These are phyloP conservation scores for Ophiostoma tasmaniense DNA, from an alignment of 2,329 filamentous ascomycete species.

Conservation along the genomic window DNA sequence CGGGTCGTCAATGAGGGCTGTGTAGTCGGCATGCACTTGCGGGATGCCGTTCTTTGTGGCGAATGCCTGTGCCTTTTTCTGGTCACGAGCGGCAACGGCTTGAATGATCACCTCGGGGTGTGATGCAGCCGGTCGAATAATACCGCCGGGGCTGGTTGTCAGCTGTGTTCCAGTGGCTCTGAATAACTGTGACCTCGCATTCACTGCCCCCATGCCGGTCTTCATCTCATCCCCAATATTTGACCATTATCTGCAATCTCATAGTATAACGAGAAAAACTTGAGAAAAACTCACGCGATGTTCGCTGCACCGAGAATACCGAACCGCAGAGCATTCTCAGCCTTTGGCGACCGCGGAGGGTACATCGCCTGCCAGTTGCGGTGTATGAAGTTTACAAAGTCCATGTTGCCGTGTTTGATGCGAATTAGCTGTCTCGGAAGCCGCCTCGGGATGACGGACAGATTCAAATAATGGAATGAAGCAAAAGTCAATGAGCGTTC, in stretches of 20 bases:
- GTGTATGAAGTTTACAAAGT: slow-evolving; percentile 1
- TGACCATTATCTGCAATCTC: no score
- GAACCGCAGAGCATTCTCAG: slow-evolving; percentile 28
- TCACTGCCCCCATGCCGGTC: no score
- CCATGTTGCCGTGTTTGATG: neutral
- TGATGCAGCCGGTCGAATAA: slow-evolving; percentile 41
- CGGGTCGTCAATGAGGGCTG: slow-evolving; percentile 25
- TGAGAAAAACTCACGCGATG: slow-evolving; percentile 31
- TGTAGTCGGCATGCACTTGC: slow-evolving; percentile 40
- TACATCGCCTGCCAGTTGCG: slow-evolving; percentile 16
- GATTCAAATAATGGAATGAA: neutral
- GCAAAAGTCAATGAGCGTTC: neutral
- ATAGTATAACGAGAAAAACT: no score
- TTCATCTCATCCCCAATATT: no score
- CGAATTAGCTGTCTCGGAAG: neutral
- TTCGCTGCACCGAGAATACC: slow-evolving; percentile 36
- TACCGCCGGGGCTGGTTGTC: slow-evolving; percentile 25
- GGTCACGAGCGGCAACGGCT: slow-evolving; percentile 44
- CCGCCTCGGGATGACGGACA: neutral
- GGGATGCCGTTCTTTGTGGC: slow-evolving; percentile 45
- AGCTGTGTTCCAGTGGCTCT: no score
- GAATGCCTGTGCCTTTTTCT: slow-evolving; percentile 37
- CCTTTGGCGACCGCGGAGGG: slow-evolving; percentile 16
- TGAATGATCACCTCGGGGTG: slow-evolving; percentile 47
- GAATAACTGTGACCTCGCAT: no score